phyloP scores from a whole-genome alignment of 257 asterid genomes.

The Nicotiana noctiflora region DNA sequence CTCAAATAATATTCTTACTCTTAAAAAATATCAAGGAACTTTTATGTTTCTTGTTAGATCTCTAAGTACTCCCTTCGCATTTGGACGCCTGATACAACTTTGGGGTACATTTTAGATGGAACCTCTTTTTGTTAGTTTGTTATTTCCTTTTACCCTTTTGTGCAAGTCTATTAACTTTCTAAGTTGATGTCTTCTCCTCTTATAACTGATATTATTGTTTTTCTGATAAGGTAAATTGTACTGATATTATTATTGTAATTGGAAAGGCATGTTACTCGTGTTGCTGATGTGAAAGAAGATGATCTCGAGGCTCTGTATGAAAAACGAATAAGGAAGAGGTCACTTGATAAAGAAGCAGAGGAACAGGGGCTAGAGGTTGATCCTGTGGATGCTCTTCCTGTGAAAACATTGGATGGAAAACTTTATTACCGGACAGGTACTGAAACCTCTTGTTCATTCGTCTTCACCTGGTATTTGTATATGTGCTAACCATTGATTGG shows the following conservation, averaged over 20 bases:
- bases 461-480: background rate
- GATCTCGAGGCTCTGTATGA: slow-evolving; percentile 64
- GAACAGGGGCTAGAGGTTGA: slow-evolving; percentile 54
- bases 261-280: slow-evolving; percentile 50
- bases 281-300: slow-evolving; percentile 81
- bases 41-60: background rate
- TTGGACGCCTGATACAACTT: background rate
- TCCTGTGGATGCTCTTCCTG: slow-evolving; percentile 91
- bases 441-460: background rate
- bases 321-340: slow-evolving; percentile 48
- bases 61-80: background rate
- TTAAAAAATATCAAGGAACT: no score
- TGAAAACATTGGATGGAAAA: slow-evolving; percentile 63
- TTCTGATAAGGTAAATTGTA: no score
- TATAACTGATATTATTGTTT: background rate
- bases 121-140: background rate
- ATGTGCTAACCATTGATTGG: background rate
- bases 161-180: background rate
- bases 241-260: background rate
- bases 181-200: background rate
- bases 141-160: background rate
- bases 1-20: background rate
- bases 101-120: background rate
- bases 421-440: slow-evolving; percentile 62
- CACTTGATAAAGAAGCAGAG: slow-evolving; percentile 43